phyloP scores from a whole-genome alignment of 2,329 filamentous ascomycete species.

The Tolypocladium ophioglossoides region DNA sequence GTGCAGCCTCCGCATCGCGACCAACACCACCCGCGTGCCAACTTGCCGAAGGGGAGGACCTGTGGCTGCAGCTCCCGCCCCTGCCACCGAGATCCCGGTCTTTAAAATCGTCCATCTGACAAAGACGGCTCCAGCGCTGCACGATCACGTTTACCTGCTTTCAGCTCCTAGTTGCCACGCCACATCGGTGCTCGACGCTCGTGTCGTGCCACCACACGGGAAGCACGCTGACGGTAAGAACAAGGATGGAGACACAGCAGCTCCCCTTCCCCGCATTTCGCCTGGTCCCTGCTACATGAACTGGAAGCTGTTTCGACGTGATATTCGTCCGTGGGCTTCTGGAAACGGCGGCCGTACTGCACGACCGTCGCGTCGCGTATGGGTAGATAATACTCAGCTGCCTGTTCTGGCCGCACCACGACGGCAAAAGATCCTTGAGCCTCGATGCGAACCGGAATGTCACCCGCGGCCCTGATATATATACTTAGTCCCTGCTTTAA shows the following conservation, averaged over 20 bases:
- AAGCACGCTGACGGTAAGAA: not conserved
- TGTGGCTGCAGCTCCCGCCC: not conserved
- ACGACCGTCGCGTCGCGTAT: not conserved
- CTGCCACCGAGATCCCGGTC: not conserved
- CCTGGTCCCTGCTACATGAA: not conserved
- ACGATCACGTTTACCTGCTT: not conserved
- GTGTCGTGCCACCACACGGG: not conserved
- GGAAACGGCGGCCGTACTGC: not conserved
- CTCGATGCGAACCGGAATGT: not conserved
- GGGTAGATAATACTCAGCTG: not conserved
- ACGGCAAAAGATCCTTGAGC: not conserved
- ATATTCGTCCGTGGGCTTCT: not conserved
- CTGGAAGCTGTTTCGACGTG: not conserved
- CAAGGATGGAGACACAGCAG: not conserved
- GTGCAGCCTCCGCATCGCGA: not conserved
- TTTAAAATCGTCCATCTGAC: not conserved
- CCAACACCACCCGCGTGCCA: not conserved
- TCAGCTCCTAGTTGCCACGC: not conserved
- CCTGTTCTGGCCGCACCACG: not conserved
- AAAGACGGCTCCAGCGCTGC: not conserved
- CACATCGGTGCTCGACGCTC: not conserved
- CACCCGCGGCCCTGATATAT: not conserved
- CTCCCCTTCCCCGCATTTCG: not conserved
- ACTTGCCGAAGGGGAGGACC: not conserved
- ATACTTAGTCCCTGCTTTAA: not conserved